Conservation (phyloP, 208 protist species). For the Acanthamoeba culbertsoni region DNA sequence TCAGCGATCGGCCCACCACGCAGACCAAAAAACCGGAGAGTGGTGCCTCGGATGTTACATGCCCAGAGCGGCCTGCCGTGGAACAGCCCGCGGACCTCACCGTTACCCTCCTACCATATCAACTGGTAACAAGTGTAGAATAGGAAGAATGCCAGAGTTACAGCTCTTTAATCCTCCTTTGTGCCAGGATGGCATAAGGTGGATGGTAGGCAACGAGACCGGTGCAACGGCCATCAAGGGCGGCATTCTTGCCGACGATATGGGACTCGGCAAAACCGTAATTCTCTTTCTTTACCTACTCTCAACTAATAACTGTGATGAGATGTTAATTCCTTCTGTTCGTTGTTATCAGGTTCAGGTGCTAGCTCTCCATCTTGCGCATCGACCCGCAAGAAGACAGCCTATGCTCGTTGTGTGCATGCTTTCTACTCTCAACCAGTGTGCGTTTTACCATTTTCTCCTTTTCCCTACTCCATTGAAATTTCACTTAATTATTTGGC, state of each 20-base stretch:
- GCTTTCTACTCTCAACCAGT: conserved; percentile 19
- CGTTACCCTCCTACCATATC: not conserved
- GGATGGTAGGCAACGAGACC: not conserved
- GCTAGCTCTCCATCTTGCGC: not conserved
- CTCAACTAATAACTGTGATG: not conserved
- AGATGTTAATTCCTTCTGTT: too few species aligned
- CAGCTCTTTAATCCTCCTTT: not conserved
- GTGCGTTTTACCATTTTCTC: not conserved
- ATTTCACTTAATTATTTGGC: too few species aligned
- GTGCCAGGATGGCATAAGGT: not conserved
- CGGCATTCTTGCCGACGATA: conserved; percentile 55
- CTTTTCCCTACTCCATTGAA: too few species aligned
- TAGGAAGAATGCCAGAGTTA: too few species aligned
- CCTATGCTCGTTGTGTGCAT: not conserved
- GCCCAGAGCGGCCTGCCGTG: too few species aligned
- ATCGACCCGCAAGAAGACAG: not conserved
- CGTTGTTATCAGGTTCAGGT: not conserved
- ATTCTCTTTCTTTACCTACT: not conserved
- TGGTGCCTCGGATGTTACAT: not conserved
- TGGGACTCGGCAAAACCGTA: conserved; percentile 59
- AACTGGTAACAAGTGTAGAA: too few species aligned
- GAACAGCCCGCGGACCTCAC: not conserved
- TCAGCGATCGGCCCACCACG: not conserved
- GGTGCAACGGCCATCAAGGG: not conserved
- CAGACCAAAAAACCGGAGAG: not conserved